Evolutionary conservation across 805 yeast genomes (phyloP).

Genomic region (Naumovozyma castellii): DNA sequence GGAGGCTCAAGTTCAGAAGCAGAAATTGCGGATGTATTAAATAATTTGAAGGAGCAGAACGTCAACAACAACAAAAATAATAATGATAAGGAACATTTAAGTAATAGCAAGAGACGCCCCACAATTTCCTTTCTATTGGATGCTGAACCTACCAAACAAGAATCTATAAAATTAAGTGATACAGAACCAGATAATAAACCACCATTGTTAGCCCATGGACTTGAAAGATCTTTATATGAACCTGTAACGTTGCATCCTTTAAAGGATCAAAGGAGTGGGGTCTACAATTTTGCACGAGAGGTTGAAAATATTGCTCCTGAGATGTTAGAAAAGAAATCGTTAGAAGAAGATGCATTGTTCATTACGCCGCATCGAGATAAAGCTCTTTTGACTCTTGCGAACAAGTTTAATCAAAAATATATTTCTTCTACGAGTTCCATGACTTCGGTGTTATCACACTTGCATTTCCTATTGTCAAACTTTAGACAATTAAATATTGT

Average conservation of each 20-base stretch:
- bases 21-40: too few species aligned
- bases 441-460: slow-evolving; percentile 65
- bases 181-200: slow-evolving; percentile 8
- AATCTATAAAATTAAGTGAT: slow-evolving; percentile 8
- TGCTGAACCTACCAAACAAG: slow-evolving; percentile 7
- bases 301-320: slow-evolving; percentile 45
- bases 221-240: slow-evolving; percentile 64
- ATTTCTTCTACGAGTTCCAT: slow-evolving; percentile 82
- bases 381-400: slow-evolving; percentile 41
- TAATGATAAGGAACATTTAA: too few species aligned
- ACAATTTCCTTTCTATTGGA: slow-evolving; percentile 3
- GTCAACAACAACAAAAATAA: too few species aligned
- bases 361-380: slow-evolving; percentile 61
- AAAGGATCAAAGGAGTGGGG: slow-evolving; percentile 68
- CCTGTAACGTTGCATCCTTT: slow-evolving; percentile 68
- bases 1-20: too few species aligned
- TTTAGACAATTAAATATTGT: slow-evolving; percentile 42
- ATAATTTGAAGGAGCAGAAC: too few species aligned
- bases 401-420: slow-evolving; percentile 29
- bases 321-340: slow-evolving; percentile 7
- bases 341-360: slow-evolving; percentile 30
- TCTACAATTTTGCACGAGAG: slow-evolving; percentile 56
- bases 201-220: slow-evolving; percentile 54
- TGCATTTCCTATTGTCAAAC: slow-evolving; percentile 64
- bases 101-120: background rate